Base-by-base conservation (phyloP, 371 early-diverging fungal species). In the Phascolomyces articulosus region DNA sequence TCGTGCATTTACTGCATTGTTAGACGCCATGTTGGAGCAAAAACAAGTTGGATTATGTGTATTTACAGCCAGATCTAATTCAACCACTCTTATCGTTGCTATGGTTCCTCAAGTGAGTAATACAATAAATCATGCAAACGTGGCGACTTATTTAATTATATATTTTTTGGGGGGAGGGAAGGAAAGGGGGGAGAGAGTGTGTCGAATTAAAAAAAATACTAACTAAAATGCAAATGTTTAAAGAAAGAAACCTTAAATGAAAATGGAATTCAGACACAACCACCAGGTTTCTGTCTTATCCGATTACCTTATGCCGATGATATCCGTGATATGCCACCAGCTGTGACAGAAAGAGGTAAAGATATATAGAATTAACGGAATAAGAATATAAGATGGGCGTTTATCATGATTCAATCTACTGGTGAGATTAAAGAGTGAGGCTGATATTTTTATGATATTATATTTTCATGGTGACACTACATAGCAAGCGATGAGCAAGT, bases 281-380 rank as follows among this genome's bases (percentile, higher is more conserved):
- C 87, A 6, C 84, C 83, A 21, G 91, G 91, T 10, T 81, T 91
- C 41, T 77, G 85, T 49, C 59, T 89, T 53, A 75, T 88, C 47
- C 74, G 69, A 27, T 61, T 91, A 29, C 91, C 93, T n/a, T 91
- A 85, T 80, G 84, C 80, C 7, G 90, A 91, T 62, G 91, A 91
- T 65, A 71, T 87, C 40, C 79, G 93, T 21, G 68, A 73, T 6
- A 59, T 82, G 15, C 82, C 83, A 23, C 77, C 73, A 21, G 68
- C 74, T 11, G 62, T 65, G 18, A 65, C 72, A 6, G 69, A 75
- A 49, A 65, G 63, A 66, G 71, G 71, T 72, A 63, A 20, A 34
- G 2, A 34, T 34, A 31, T 34, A 34, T 34, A 34, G 34, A 9
- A 34, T n/a, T n/a, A n/a, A n/a, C n/a, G n/a, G n/a, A n/a, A n/a